Evolutionary conservation across 2,329 filamentous ascomycete genomes (phyloP), one percentile per base, ranked within the genome.

Genomic region (Sporothrix luriei): DNA sequence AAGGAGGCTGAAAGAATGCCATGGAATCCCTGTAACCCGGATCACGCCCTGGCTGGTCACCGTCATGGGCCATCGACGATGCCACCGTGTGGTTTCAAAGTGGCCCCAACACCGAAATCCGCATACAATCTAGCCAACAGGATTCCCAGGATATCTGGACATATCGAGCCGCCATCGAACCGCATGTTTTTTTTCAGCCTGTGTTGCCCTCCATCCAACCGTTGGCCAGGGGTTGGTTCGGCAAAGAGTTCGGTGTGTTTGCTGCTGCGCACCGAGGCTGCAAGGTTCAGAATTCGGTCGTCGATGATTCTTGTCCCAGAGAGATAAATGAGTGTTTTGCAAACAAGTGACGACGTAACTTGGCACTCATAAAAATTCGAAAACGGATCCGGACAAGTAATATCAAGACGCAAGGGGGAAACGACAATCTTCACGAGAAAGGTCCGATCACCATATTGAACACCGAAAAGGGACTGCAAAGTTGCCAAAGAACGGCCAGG

Each of bases 361-460:
- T 21, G 13, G 11, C 59, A 21, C 19, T 6, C 19, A 7, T 19
- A 2, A 26, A 24, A 61, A 21, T n/a, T n/a, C n/a, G 21, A 65
- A 52, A 55, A 24, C 21, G 24, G 14, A 29, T 16, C 16, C 52
- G 11, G 40, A 38, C 26, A 52, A 40, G 33, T 14, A 26, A 26
- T 66, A 54, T 54, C 64, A 16, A 43, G 49, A 66, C 48, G 62
- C 62, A 54, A 66, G 48, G 48, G 62, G 33, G 62, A 14, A 21
- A 9, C 33, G 33, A 33, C 33, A 33, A 33, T 33, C 33, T 33
- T 3, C 10, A 21, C 46, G 59, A 59, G 16, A 48, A 49, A 65
- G 43, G 43, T 49, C 43, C 61, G 61, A 33, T 65, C 61, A 21
- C 13, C 59, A 62, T 49, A 64, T 33, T 33, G 43, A 33, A 64